Evolutionary conservation across 1,284 basidiomycete species (phyloP), one percentile per base, ranked within the genome.

Genomic region (Austroboletus niveus): DNA sequence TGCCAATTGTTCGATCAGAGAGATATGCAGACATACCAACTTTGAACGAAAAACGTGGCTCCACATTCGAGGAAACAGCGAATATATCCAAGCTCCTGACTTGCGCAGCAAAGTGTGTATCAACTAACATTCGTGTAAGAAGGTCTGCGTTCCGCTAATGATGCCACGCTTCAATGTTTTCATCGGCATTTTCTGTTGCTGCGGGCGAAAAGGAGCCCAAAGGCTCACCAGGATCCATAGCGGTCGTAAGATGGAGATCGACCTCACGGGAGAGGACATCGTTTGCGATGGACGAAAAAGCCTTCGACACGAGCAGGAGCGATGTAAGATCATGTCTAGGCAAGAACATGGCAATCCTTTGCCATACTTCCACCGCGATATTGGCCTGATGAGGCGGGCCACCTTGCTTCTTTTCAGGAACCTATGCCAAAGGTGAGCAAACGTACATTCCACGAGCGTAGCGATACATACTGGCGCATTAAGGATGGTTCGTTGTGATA

Each of bases 101-200:
- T 34, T 79, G 75, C 50, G 71, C 70, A 1, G 85, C 82, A 57
- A 87, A 87, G 9, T 71, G 64, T 1, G 74, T 59, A 61, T 87
- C 83, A 10, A 78, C 74, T 49, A 87, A 80, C 54, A 88, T 79
- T 24, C 81, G 72, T 0, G 82, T 83, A 36, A 88, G 72, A 51
- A 88, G 84, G 58, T 87, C 85, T 3, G 85, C 85, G 54, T 78
- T 86, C 17, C 84, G 75, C 55, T 81, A 81, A 1, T 81, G 77
- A 60, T 84, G 78, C 58, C 77, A 73, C 30, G 70, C 69, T 55
- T 81, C 75, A 3, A 72, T 61, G 32, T 68, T 70, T 65, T 61
- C 55, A 20, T 53, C 51, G 12, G 49, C 20, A 14, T 22, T 17
- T 43, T 56, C 65, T 3, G 9, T 52, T 12, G 52, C 43, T 9